phyloP scores from a whole-genome alignment of 2,329 filamentous ascomycete genomes.

The Metarhizium robertsii region DNA sequence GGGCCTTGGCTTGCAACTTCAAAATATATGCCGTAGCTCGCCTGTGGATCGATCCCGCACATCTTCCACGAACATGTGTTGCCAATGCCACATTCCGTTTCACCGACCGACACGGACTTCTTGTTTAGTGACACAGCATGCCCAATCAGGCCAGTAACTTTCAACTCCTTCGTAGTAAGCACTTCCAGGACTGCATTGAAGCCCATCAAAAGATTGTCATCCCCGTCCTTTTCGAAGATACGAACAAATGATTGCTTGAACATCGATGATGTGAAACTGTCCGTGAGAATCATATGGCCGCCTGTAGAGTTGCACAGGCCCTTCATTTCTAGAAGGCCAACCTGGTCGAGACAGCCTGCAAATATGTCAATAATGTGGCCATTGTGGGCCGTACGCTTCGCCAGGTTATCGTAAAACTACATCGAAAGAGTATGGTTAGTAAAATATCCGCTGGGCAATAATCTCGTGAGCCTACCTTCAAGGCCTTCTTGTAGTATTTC shows the following conservation, averaged over 20 bases:
- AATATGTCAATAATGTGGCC: slow-evolving; percentile 97
- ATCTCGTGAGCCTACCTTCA: slow-evolving; percentile 55
- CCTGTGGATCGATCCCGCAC: slow-evolving; percentile 91
- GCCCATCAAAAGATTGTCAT: slow-evolving; percentile 93
- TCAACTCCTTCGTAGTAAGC: slow-evolving; percentile 93
- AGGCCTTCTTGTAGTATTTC: slow-evolving; percentile 98
- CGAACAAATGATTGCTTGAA: slow-evolving; percentile 98
- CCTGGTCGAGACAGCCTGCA: slow-evolving; percentile 93
- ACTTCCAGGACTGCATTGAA: slow-evolving; percentile 97
- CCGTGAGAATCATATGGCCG: slow-evolving; percentile 95
- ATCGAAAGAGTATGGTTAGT: background rate
- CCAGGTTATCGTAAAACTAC: slow-evolving; percentile 88
- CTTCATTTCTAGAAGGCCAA: slow-evolving; percentile 97
- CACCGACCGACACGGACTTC: slow-evolving; percentile 92
- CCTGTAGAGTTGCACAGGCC: slow-evolving; percentile 91
- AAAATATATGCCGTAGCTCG: slow-evolving; percentile 95
- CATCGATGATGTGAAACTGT: slow-evolving; percentile 98
- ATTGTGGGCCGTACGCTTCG: slow-evolving; percentile 91
- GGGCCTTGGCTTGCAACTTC: slow-evolving; percentile 94
- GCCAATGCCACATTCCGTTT: slow-evolving; percentile 96
- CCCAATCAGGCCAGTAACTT: slow-evolving; percentile 94
- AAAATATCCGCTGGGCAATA: background rate
- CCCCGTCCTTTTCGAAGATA: slow-evolving; percentile 91
- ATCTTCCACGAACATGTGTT: slow-evolving; percentile 99
- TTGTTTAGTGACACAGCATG: slow-evolving; percentile 97